Evolutionary conservation across 140 eudicot genomes (phyloP), one percentile per base, ranked within the genome.

Genomic region (Flaveria floridana): DNA sequence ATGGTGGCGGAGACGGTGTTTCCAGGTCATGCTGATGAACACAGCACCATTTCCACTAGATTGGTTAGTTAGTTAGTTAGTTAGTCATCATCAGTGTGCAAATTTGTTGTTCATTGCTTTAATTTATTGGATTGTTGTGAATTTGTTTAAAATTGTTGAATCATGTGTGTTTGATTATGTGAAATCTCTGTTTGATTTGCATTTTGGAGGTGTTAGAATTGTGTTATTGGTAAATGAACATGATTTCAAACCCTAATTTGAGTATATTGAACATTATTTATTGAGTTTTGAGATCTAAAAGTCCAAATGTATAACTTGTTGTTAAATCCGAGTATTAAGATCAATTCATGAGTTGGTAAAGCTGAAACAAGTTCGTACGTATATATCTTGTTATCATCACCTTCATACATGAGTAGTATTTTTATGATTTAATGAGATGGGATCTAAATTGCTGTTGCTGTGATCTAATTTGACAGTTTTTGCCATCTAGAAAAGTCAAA

Each of bases 1-100:
- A 90, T 94, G 99, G 99, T 94, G 50, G 89, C 86, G 14, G 99
- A 94, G 65, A 88, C 99, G 2, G 64, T 94, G 15, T 88, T 78
- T 62, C 97, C 99, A 1, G 98, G 97, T 12, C 63, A 80, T 12
- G 66, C 81, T 21, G 95, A 91, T 59, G 87, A 84, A 6, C 87
- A 74, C 23, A 85, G 96, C 76, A 91, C 99, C 12, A 70, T 90
- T 14, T 82, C 95, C 57, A 92, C 98, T 2, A 80, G 95, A 81
- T 71, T 94, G 85, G 99, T 94, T 51, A 73, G 96, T 89, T 34
- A 20, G 46, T 50, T 44, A 10, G 50, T 30, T 30, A 30, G 39
- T 2, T 34, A 34, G 39, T 34, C 6, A 34, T 34, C 7, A 34
- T 34, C 41, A 34, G 41, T 34, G 4, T 34, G 41, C 41, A 34